Conservation (phyloP, 345 rosid genomes). For the Gynandropsis gynandra region DNA sequence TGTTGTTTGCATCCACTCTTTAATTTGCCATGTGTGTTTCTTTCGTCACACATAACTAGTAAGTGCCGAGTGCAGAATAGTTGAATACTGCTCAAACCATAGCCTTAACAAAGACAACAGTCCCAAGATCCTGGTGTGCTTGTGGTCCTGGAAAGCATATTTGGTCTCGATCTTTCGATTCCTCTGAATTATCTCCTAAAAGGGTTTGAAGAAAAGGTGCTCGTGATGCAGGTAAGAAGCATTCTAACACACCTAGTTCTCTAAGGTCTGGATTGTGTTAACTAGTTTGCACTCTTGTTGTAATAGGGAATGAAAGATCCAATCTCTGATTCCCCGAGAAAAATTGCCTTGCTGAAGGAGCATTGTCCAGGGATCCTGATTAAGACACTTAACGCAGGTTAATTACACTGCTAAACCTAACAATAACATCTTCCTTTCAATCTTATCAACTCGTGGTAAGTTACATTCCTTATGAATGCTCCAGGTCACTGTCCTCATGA, state of each 20-base stretch:
- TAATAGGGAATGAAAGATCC: constrained; percentile 86
- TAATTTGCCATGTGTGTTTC: neutral
- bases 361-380: constrained; percentile 41
- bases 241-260: neutral
- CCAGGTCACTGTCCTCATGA: constrained; percentile 90
- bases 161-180: constrained; percentile 70
- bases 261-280: neutral
- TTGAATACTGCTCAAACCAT: constrained; percentile 5
- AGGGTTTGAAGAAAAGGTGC: constrained; percentile 45
- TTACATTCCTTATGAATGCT: constrained; percentile 3
- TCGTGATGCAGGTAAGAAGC: constrained; percentile 59
- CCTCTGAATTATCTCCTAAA: constrained; percentile 70
- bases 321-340: constrained; percentile 48
- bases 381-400: constrained; percentile 67
- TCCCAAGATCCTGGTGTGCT: constrained; percentile 76
- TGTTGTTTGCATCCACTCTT: neutral
- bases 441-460: constrained; percentile 5
- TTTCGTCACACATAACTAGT: too few species aligned
- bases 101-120: constrained; percentile 48
- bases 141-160: constrained; percentile 75
- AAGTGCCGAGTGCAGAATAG: too few species aligned
- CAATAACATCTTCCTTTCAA: neutral
- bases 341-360: constrained; percentile 55
- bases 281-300: constrained; percentile 5
- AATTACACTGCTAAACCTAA: neutral